These are phyloP conservation scores for Penicillium chermesinum DNA, from an alignment of 495 filamentous ascomycete genomes.

Conservation along the genomic window DNA sequence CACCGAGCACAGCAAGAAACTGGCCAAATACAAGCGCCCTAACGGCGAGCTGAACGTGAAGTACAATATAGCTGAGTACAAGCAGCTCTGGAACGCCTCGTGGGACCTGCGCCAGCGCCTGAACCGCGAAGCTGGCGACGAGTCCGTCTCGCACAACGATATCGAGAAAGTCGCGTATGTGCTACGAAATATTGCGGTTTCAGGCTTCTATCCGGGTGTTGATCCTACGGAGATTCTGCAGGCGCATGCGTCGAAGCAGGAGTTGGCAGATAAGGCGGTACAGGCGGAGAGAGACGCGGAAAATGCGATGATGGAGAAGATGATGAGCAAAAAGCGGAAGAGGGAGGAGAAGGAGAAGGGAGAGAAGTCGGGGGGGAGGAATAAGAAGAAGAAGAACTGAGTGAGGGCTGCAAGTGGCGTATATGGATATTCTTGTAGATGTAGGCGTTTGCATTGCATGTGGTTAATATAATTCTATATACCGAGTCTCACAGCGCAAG, in stretches of 20 bases:
- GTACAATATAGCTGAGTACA: conserved; percentile 63
- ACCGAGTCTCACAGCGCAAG: too few relatives aligned
- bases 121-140: conserved; percentile 8
- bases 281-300: background rate
- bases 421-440: background rate
- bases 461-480: background rate
- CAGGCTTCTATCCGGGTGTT: conserved; percentile 13
- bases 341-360: background rate
- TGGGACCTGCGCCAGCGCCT: conserved; percentile 44
- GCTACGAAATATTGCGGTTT: conserved; percentile 29
- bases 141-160: conserved; percentile 48
- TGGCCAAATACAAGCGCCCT: conserved; percentile 21
- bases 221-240: background rate
- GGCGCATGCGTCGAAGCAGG: background rate
- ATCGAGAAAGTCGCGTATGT: conserved; percentile 68
- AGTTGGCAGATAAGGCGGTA: background rate
- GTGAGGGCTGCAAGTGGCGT: background rate
- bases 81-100: conserved; percentile 43
- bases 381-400: conserved; percentile 2
- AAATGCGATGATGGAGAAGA: background rate
- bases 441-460: background rate
- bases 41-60: conserved; percentile 51
- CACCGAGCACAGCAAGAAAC: conserved; percentile 19
- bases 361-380: background rate
- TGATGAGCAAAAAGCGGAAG: conserved; percentile 1